Base-by-base conservation (phyloP, 2,329 filamentous ascomycete genomes). In the Calycina herbarum region DNA sequence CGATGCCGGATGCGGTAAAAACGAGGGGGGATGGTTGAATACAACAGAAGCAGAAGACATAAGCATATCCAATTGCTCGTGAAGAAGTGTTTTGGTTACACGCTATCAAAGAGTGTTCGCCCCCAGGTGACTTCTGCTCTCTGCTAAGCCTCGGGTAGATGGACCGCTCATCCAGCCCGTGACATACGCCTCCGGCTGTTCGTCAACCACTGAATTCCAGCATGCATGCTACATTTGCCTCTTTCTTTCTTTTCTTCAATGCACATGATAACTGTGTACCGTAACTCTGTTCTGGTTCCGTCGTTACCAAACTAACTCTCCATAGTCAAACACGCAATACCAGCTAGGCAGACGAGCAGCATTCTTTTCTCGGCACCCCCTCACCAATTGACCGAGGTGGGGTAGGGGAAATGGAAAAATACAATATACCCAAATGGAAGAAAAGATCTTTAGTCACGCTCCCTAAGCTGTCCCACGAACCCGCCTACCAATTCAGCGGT, bases 51-150 rank as follows among this genome's bases (percentile, higher is more conserved):
- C 45, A 20, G n/a, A 24, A 11, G 45, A 2, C 7, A 24, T 10
- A 27, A 51, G 45, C 45, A 51, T n/a, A 48, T 20, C 42, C 42
- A n/a, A 48, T 48, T 48, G 42, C 45, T 51, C 45, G n/a, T 51
- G 45, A 24, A 51, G 45, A 27, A 3, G 2, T 24, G 45, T 11
- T 51, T 24, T 10, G 11, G 45, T 8, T 48, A 48, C 15, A 48
- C n/a, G 42, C 42, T 48, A 20, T 48, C 42, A 48, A 48, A 48
- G n/a, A 48, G 13, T 20, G 17, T 11, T 51, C 20, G n/a, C n/a
- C 27, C 45, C 17, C 45, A 51, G 45, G 13, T 51, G 45, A 51
- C 45, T 20, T 51, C n/a, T 20, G 13, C n/a, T 24, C 17, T 51
- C 10, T 4, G 7, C n/a, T 11, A 11, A 10, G 6, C n/a, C 45